Percentiles rank a stretch among this genome's conserved stretches.
phyloP scores from a whole-genome alignment of 2,329 filamentous ascomycete genomes.

The Neofusicoccum umdonicola region DNA sequence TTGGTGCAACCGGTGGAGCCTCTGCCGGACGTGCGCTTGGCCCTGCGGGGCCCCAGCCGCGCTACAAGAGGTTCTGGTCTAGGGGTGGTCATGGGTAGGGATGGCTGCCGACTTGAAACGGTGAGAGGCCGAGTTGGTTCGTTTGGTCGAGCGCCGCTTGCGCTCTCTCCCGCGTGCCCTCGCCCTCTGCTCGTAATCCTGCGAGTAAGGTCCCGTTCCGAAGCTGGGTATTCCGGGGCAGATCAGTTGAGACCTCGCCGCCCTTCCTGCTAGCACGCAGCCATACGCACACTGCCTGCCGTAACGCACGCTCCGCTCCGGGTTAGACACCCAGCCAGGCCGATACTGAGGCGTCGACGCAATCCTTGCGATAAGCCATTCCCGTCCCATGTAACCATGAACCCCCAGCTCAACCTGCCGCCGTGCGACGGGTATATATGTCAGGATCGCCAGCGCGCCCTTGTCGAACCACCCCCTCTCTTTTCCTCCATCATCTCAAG shows the following conservation, averaged over 20 bases:
- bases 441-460: not conserved
- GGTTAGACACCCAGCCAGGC: not conserved
- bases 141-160: not conserved
- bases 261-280: not conserved
- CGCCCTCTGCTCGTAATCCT: not conserved
- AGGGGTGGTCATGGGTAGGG: constrained; percentile 3
- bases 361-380: constrained; percentile 12
- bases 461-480: not conserved
- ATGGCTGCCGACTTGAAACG: constrained; percentile 1
- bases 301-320: constrained; percentile 1
- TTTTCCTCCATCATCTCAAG: not conserved
- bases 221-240: not conserved
- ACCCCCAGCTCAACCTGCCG: not conserved
- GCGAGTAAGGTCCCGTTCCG: not conserved
- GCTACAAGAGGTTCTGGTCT: not conserved
- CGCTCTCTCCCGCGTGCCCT: not conserved
- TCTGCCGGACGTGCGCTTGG: not conserved
- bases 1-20: constrained; percentile 6
- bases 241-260: constrained; percentile 1
- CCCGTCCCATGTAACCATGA: constrained; percentile 5
- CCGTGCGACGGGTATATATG: constrained; percentile 10
- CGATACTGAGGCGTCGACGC: not conserved
- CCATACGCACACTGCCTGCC: not conserved
- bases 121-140: not conserved
- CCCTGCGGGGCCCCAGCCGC: constrained; percentile 11